phyloP scores from a whole-genome alignment of 495 filamentous ascomycete species.

The Penicillium roqueforti region DNA sequence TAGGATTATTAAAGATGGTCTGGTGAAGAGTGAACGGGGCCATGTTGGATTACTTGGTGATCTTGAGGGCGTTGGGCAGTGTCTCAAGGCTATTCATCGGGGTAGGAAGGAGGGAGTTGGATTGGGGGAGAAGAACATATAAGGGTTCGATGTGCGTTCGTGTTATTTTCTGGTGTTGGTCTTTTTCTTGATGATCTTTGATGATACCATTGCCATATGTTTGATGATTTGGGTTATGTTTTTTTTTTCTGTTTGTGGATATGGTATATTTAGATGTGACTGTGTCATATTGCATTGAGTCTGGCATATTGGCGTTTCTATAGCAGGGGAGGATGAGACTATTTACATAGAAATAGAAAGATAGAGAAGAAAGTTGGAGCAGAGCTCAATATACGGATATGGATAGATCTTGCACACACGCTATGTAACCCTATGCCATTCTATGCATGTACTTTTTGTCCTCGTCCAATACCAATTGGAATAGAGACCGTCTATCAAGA shows the following conservation, averaged over 20 bases:
- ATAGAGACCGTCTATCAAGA: constrained; percentile 4
- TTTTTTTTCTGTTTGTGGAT: not conserved
- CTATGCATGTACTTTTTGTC: constrained; percentile 22
- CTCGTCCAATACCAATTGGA: not conserved
- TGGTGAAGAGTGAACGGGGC: constrained; percentile 74
- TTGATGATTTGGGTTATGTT: constrained; percentile 10
- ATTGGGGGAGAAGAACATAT: constrained; percentile 33
- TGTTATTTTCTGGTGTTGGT: not conserved
- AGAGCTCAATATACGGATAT: not conserved
- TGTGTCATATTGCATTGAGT: constrained; percentile 6
- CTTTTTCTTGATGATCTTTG: constrained; percentile 5
- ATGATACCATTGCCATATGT: constrained; percentile 19
- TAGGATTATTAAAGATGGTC: constrained; percentile 60
- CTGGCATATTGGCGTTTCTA: not conserved
- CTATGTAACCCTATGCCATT: constrained; percentile 20
- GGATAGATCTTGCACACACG: constrained; percentile 13
- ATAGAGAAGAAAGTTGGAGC: not conserved
- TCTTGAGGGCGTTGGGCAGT: constrained; percentile 73
- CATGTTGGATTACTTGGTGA: constrained; percentile 86
- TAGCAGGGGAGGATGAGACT: not conserved
- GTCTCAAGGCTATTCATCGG: constrained; percentile 59
- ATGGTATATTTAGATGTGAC: not conserved
- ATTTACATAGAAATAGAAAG: not conserved
- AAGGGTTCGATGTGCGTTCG: not conserved
- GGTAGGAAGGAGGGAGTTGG: constrained; percentile 71